These are phyloP conservation scores for Pythium scleroteichum DNA, from an alignment of 352 stramenopile species.

Conservation along the genomic window DNA sequence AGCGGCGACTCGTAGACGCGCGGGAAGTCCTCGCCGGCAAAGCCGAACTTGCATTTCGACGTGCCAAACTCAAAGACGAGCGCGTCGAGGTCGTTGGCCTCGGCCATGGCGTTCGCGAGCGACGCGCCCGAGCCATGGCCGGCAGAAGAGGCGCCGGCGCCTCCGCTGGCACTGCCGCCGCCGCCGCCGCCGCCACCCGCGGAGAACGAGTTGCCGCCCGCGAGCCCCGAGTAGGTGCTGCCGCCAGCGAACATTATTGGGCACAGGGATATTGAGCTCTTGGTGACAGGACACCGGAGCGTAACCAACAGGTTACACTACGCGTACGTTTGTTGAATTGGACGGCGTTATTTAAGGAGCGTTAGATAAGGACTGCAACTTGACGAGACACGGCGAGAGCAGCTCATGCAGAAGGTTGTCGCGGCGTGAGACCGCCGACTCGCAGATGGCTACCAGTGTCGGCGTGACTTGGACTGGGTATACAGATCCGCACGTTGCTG, in stretches of 20 bases:
- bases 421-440: slow-evolving; percentile 2
- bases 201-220: slow-evolving; percentile 8
- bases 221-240: slow-evolving; percentile 22
- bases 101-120: slow-evolving; percentile 52
- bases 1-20: slow-evolving; percentile 63
- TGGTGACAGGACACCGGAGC: background rate
- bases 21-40: slow-evolving; percentile 87
- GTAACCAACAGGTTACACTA: slow-evolving; percentile 8
- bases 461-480: background rate
- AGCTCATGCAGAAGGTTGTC: background rate
- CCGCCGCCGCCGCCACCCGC: background rate
- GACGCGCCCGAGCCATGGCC: slow-evolving; percentile 4
- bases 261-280: background rate
- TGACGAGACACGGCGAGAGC: slow-evolving; percentile 3
- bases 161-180: slow-evolving; percentile 2
- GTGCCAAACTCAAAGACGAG: slow-evolving; percentile 83
- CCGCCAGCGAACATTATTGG: slow-evolving; percentile 21
- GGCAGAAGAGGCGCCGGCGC: background rate
- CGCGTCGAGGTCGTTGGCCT: slow-evolving; percentile 75
- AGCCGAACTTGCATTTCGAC: slow-evolving; percentile 78
- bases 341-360: background rate
- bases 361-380: background rate
- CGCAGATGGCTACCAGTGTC: background rate
- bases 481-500: too few relatives aligned
- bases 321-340: background rate